Evolutionary conservation across 1,139 yeast species (phyloP).

Genomic region (Suhomyces atakaporum): DNA sequence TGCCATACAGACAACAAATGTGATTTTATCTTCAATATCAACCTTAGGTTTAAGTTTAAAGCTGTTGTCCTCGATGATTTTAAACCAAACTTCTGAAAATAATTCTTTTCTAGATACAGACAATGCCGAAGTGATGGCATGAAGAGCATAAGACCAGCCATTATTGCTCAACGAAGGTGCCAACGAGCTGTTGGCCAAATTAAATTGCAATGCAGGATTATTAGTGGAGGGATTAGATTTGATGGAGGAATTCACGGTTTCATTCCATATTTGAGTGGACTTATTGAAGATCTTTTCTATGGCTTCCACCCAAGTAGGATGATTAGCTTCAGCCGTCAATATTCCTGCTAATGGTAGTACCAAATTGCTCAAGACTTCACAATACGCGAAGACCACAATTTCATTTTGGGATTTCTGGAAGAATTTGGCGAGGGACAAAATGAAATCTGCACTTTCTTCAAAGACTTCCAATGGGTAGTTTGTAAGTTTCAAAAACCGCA

Average conservation of each 20-base stretch:
- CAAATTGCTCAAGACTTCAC: slow-evolving; percentile 76
- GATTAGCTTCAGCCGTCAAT: slow-evolving; percentile 91
- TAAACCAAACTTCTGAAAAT: slow-evolving; percentile 75
- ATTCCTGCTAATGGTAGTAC: slow-evolving; percentile 81
- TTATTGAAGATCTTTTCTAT: slow-evolving; percentile 60
- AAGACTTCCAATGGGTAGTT: slow-evolving; percentile 86
- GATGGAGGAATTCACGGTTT: slow-evolving; percentile 9
- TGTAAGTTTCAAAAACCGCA: slow-evolving; percentile 77
- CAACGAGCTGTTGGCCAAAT: slow-evolving; percentile 3
- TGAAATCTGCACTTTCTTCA: slow-evolving; percentile 90
- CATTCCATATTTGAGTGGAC: slow-evolving; percentile 43
- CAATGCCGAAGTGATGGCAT: slow-evolving; percentile 69
- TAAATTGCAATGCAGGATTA: slow-evolving; percentile 1
- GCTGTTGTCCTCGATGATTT: slow-evolving; percentile 56
- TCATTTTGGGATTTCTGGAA: slow-evolving; percentile 67
- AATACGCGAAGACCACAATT: slow-evolving; percentile 71
- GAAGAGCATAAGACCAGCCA: slow-evolving; percentile 74
- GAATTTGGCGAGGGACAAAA: slow-evolving; percentile 83
- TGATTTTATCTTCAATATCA: slow-evolving; percentile 59
- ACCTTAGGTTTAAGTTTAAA: slow-evolving; percentile 43
- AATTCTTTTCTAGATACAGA: slow-evolving; percentile 81
- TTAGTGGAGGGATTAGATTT: slow-evolving; percentile 2
- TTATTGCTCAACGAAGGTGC: slow-evolving; percentile 25
- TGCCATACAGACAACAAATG: slow-evolving; percentile 65
- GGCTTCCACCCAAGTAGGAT: slow-evolving; percentile 92